Percentiles rank a stretch among this genome's conserved stretches.
phyloP scores from a whole-genome alignment of 2,329 filamentous ascomycete species.

The Penicillium paneum region DNA sequence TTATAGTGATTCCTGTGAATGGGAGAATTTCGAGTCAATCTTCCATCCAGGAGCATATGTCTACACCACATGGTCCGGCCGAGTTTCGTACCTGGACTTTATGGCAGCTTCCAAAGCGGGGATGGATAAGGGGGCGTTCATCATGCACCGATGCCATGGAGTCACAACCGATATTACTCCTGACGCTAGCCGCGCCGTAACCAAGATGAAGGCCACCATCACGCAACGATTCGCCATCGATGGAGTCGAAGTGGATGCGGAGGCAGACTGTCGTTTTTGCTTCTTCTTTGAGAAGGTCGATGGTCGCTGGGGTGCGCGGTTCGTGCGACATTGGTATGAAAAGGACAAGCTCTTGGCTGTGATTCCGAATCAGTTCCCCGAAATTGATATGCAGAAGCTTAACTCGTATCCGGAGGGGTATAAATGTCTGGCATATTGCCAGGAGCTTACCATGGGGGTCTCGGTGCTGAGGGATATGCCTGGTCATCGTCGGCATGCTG shows the following conservation, averaged over 20 bases:
- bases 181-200: conserved; percentile 43
- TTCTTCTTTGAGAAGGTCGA: conserved; percentile 47
- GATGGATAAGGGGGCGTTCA: conserved; percentile 53
- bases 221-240: conserved; percentile 49
- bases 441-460: conserved; percentile 48
- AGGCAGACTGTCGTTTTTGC: conserved; percentile 48
- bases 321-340: conserved; percentile 52
- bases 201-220: conserved; percentile 53
- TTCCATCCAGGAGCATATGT: conserved; percentile 50
- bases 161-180: conserved; percentile 44
- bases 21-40: conserved; percentile 52
- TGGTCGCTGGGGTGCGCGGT: conserved; percentile 45
- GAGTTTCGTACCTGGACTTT: conserved; percentile 44
- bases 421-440: conserved; percentile 43
- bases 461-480: conserved; percentile 47
- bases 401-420: conserved; percentile 46
- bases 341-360: conserved; percentile 52
- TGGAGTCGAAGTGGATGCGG: conserved; percentile 45
- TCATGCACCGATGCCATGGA: conserved; percentile 54
- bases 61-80: conserved; percentile 53
- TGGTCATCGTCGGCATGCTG: conserved; percentile 41
- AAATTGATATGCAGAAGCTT: conserved; percentile 42
- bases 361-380: conserved; percentile 44
- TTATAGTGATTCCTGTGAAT: conserved; percentile 49
- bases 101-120: conserved; percentile 51